Percentiles rank a stretch among this genome's conserved stretches.
Evolutionary conservation across 148 eudicot genomes (phyloP).

Genomic region (Silene conica): DNA sequence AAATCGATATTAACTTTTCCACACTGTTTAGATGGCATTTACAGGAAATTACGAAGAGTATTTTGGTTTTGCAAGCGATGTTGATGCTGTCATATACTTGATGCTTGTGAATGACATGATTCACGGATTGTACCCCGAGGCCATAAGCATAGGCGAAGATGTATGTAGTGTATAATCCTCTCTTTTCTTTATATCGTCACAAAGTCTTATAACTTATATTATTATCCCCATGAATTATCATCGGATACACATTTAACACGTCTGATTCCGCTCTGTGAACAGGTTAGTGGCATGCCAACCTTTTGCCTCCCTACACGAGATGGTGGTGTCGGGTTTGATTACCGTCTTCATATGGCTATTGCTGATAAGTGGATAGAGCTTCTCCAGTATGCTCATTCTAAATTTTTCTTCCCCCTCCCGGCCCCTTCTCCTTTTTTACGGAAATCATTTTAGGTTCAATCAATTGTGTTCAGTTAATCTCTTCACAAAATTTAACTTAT

Average conservation of each 20-base stretch:
- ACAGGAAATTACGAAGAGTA: constrained; percentile 93
- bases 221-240: background rate
- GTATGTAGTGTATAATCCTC: constrained; percentile 39
- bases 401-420: background rate
- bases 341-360: constrained; percentile 97
- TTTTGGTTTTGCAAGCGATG: constrained; percentile 85
- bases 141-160: constrained; percentile 91
- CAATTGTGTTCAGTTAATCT: no score
- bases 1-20: background rate
- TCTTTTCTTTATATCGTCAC: background rate
- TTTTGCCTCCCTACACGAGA: constrained; percentile 80
- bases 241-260: background rate
- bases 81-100: constrained; percentile 90
- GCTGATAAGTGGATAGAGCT: constrained; percentile 99
- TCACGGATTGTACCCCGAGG: constrained; percentile 88
- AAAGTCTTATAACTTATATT: background rate
- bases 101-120: constrained; percentile 98
- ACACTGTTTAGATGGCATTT: constrained; percentile 49
- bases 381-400: constrained; percentile 61
- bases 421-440: background rate
- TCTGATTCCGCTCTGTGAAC: constrained; percentile 21
- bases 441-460: no score
- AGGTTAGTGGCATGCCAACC: constrained; percentile 99
- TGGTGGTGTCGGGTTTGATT: constrained; percentile 96
- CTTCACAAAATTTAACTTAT: no score